Conservation (phyloP, 192 early-diverging fungal species). For the Dimargaris verticillata region DNA sequence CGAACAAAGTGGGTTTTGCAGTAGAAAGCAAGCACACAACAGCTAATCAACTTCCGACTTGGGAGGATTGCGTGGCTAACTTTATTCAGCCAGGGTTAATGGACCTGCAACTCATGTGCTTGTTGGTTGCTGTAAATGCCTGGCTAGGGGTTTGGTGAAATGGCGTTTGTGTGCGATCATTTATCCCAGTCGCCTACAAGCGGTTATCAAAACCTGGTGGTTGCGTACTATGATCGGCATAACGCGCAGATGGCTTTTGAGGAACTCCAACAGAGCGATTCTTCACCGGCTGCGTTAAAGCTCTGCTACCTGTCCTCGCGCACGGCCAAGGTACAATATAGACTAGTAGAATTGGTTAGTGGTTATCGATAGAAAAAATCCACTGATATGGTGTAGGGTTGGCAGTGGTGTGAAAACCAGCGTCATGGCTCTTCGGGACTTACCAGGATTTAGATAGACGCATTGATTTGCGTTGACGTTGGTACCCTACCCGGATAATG, state of each 20-base stretch:
- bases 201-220: neutral
- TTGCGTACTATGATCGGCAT: neutral
- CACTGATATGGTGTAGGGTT: neutral
- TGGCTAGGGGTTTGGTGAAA: neutral
- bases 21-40: no score
- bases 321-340: neutral
- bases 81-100: no score
- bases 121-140: no score
- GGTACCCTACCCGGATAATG: neutral
- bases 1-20: no score
- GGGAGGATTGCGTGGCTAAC: no score
- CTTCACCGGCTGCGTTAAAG: neutral
- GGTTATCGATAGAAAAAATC: neutral
- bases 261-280: no score
- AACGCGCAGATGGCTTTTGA: neutral
- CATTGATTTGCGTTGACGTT: neutral
- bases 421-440: neutral
- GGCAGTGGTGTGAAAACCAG: neutral
- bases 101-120: no score
- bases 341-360: neutral
- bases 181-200: neutral
- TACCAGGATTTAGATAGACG: neutral
- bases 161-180: conserved; percentile 7
- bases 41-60: no score
- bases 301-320: conserved; percentile 2